Conservation (phyloP, 306 rosid species). For the Medicago lupulina region DNA sequence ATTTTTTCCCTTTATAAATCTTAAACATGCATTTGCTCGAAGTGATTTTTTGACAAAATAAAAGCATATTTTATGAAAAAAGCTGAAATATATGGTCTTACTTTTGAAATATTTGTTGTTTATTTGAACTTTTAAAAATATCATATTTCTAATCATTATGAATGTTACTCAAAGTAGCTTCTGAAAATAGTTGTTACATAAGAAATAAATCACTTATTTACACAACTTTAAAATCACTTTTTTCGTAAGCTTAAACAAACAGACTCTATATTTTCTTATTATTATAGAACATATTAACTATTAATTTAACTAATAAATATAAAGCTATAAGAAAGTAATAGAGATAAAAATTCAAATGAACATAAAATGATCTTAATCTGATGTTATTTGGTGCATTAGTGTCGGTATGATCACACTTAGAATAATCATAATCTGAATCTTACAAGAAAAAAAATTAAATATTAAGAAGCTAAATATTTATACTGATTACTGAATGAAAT, state of each 20-base stretch:
- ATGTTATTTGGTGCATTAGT: not conserved
- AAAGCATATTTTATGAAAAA: not conserved
- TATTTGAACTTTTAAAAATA: not conserved
- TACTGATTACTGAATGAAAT: not conserved
- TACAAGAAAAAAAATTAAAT: not conserved
- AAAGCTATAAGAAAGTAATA: not conserved
- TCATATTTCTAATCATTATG: not conserved
- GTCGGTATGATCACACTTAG: not conserved
- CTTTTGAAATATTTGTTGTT: not conserved
- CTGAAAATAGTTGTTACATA: not conserved
- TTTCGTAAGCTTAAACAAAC: not conserved
- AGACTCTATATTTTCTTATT: not conserved
- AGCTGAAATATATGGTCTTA: not conserved
- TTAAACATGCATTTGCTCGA: not conserved
- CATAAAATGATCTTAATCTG: not conserved
- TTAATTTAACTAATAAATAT: not conserved
- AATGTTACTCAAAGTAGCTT: not conserved
- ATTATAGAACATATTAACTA: not conserved
- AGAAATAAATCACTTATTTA: not conserved
- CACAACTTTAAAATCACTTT: constrained; percentile 5
- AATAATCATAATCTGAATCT: not conserved
- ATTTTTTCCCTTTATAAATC: not conserved
- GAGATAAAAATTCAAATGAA: constrained; percentile 1
- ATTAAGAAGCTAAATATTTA: not conserved
- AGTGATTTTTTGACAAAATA: not conserved